A percentile compares a stretch with the other conserved stretches of the same genome.
Evolutionary conservation across 1,139 yeast genomes (phyloP).

Genomic region (Yamadazyma aaseri): DNA sequence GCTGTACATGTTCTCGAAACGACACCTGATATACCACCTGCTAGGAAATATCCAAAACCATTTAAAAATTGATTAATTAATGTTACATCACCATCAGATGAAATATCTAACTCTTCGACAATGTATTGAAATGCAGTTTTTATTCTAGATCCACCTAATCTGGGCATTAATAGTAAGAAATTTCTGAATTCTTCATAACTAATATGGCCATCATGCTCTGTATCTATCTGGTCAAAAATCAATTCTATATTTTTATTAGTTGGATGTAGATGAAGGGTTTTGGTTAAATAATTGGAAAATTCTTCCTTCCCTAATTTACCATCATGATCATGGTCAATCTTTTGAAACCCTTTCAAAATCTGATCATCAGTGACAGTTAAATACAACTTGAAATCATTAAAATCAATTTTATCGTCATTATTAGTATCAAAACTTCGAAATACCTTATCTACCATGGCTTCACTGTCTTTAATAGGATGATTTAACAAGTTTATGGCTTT

Average conservation of each 20-base stretch:
- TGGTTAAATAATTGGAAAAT: conserved; percentile 59
- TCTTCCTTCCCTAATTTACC: conserved; percentile 70
- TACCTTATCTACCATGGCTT: conserved; percentile 55
- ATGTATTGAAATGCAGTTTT: conserved; percentile 81
- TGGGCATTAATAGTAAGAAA: conserved; percentile 78
- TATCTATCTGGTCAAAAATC: conserved; percentile 62
- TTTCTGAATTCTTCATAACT: conserved; percentile 87
- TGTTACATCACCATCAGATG: conserved; percentile 91
- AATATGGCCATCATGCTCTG: conserved; percentile 63
- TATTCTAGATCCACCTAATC: conserved; percentile 65
- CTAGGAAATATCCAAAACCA: conserved; percentile 86
- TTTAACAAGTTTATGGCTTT: conserved; percentile 51
- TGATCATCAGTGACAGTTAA: conserved; percentile 65
- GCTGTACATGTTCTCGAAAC: conserved; percentile 97
- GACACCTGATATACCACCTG: conserved; percentile 96
- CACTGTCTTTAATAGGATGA: conserved; percentile 69
- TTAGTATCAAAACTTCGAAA: conserved; percentile 59
- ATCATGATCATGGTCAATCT: conserved; percentile 72
- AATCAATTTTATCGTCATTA: conserved; percentile 56
- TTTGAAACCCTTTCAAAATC: conserved; percentile 65
- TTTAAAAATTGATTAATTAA: conserved; percentile 73
- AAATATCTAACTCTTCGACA: conserved; percentile 74
- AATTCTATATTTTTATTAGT: conserved; percentile 54
- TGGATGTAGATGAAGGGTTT: conserved; percentile 51
- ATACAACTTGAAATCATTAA: conserved; percentile 60